A percentile compares a stretch with the other conserved stretches of the same genome.
These are phyloP conservation scores for Hyparrhenia diplandra DNA, from an alignment of 176 grass and related monocot genomes.

Conservation along the genomic window DNA sequence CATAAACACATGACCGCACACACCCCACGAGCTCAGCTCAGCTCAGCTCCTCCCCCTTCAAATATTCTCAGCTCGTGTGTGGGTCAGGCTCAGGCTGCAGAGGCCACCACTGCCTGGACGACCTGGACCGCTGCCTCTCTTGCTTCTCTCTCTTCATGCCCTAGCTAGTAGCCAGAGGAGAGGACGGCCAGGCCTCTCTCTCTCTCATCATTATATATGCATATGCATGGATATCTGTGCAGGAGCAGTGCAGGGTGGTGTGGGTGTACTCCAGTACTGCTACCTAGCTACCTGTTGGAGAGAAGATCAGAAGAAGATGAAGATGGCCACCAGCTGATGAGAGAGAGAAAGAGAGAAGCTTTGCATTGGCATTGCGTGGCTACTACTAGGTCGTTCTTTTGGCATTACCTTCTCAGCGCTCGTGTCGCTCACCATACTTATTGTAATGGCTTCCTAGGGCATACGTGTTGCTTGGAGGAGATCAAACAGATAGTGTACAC, in stretches of 20 bases:
- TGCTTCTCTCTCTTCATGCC: background rate
- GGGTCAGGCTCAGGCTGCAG: slow-evolving; percentile 21
- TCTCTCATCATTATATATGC: slow-evolving; percentile 67
- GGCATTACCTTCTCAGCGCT: slow-evolving; percentile 1
- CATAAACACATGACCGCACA: slow-evolving; percentile 25
- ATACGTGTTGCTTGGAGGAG: slow-evolving; percentile 13
- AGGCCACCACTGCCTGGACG: no score
- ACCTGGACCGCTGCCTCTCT: no score
- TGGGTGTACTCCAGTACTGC: background rate
- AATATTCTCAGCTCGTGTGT: slow-evolving; percentile 57
- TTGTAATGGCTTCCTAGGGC: background rate
- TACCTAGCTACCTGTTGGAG: slow-evolving; percentile 7
- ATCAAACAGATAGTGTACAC: background rate
- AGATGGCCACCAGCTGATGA: background rate
- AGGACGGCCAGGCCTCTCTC: background rate
- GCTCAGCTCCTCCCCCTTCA: slow-evolving; percentile 21
- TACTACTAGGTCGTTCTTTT: slow-evolving; percentile 2
- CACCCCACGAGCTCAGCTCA: background rate
- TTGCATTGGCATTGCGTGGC: background rate
- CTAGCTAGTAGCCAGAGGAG: background rate
- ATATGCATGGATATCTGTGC: slow-evolving; percentile 48
- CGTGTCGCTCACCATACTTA: background rate
- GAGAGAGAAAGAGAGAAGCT: background rate
- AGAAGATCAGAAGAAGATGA: slow-evolving; percentile 9
- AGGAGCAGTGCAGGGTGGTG: slow-evolving; percentile 25